Evolutionary conservation across 345 rosid species (phyloP), one percentile per base, ranked within the genome.

Genomic region (Brassica rapa): DNA sequence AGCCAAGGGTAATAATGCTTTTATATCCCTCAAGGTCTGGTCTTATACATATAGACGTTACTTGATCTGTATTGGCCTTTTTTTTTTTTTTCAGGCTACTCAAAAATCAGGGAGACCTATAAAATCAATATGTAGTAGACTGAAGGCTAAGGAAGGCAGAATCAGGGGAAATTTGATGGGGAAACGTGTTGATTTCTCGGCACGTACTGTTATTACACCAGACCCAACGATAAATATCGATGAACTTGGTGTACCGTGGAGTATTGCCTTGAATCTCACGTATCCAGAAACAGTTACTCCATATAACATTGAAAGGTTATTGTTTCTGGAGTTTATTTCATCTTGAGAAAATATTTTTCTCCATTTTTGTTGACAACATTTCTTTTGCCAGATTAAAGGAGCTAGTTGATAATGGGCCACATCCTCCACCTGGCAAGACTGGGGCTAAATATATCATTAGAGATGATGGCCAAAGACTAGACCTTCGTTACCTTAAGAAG

Each of bases 161-260:
- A 91, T 94, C 80, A 88, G 98, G 81, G 98, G 98, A 37, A 94
- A 94, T 73, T 80, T 94, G 85, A 92, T 94, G 98, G 98, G 98
- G 10, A 94, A 94, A 78, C 86, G 98, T 12, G 98, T 94, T n/a
- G 98, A 94, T 80, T 94, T 94, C 82, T 94, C 98, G 1, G 98
- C 98, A 35, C 89, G 98, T 66, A 94, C 98, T n/a, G 98, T 92
- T 78, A 94, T 94, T 62, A 94, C 98, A 32, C 98, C 98, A n/a
- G 98, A 94, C 81, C 98, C 98, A 51, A 94, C 84, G 67, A 91
- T 94, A 55, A 94, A 94, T 83, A 92, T 94, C 39, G 98, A 94
- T 86, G 78, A 94, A 72, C 87, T 94, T 61, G 98, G 98, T 16
- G 98, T 94, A 24, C 98, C 98, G 3, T 94, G 98, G 98, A 94